These are phyloP conservation scores for Solanum hybrid DNA, from an alignment of 305 asterid species.

Conservation along the genomic window DNA sequence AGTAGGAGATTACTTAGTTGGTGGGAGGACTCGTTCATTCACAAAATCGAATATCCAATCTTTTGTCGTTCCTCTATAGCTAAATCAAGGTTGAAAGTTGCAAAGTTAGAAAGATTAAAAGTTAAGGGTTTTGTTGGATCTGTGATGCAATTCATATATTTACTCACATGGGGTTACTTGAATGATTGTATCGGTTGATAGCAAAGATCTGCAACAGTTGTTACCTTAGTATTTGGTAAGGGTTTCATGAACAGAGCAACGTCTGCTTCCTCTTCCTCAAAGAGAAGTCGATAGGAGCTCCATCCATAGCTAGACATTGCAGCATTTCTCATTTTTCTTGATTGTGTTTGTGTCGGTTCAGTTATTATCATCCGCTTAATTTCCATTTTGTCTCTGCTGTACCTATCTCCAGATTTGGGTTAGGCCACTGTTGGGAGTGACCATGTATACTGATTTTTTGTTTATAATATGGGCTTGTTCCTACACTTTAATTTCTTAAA, in stretches of 20 bases:
- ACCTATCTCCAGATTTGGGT: background rate
- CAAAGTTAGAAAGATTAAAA: background rate
- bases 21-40: background rate
- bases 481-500: background rate
- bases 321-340: background rate
- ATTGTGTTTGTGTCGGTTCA: background rate
- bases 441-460: background rate
- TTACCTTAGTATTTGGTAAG: too few relatives aligned
- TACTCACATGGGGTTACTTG: background rate
- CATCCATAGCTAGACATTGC: background rate
- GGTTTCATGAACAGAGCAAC: too few relatives aligned
- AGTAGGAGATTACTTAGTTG: background rate
- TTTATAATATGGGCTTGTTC: background rate
- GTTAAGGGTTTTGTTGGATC: background rate
- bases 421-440: background rate
- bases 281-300: background rate
- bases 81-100: background rate
- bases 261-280: background rate
- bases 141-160: background rate
- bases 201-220: too few relatives aligned
- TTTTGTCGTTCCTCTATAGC: background rate
- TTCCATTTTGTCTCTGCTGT: too few relatives aligned
- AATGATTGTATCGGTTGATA: too few relatives aligned
- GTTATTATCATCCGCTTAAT: background rate
- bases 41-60: background rate